Percentiles rank a stretch among this genome's conserved stretches.
Conservation (phyloP, 177 flowering plant genomes). For the Telopea speciosissima region DNA sequence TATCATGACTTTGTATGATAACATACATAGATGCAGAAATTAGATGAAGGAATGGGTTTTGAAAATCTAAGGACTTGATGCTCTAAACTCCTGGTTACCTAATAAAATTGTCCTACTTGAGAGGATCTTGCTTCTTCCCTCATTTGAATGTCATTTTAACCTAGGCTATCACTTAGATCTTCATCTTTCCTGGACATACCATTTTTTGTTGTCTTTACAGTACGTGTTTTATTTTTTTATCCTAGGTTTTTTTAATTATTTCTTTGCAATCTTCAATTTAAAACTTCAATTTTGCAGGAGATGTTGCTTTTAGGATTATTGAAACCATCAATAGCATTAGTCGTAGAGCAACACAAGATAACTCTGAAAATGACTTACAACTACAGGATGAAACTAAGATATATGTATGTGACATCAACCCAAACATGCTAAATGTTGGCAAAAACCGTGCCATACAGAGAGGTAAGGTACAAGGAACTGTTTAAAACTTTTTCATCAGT, state of each 20-base stretch:
- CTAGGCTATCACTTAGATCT: not conserved
- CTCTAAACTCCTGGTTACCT: too few relatives aligned
- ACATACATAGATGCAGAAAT: too few relatives aligned
- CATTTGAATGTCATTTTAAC: not conserved
- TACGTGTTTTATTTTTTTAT: not conserved
- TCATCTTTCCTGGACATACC: not conserved
- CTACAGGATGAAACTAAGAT: conserved; percentile 59
- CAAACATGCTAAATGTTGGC: conserved; percentile 89
- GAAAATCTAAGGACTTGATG: too few relatives aligned
- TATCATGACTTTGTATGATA: too few relatives aligned
- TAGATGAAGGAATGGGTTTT: too few relatives aligned
- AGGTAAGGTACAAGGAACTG: conserved; percentile 37
- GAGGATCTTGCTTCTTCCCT: too few relatives aligned
- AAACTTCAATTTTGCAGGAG: conserved; percentile 50
- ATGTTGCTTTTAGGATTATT: conserved; percentile 85
- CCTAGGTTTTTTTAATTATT: not conserved
- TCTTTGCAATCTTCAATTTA: not conserved
- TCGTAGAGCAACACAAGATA: conserved; percentile 47
- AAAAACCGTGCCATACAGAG: conserved; percentile 74
- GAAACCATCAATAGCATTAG: conserved; percentile 52
- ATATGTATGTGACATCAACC: conserved; percentile 91
- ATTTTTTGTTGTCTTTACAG: not conserved
- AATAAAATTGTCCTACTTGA: too few relatives aligned
- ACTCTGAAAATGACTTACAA: conserved; percentile 35
- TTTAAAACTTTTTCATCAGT: not conserved